phyloP scores from a whole-genome alignment of 345 rosid genomes.

The Alliaria petiolata region DNA sequence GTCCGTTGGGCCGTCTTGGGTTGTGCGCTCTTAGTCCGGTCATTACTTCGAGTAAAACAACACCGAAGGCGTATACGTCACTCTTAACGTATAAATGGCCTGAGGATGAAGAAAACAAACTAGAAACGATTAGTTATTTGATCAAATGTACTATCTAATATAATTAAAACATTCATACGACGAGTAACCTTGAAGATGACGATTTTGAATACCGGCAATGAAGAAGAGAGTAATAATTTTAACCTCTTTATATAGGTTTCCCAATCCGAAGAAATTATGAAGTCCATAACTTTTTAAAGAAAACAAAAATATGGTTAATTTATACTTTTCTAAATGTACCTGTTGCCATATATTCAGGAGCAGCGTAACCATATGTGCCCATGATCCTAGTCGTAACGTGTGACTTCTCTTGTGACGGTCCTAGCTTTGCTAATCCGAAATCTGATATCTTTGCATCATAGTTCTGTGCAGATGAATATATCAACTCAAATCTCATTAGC shows the following conservation, averaged over 20 bases:
- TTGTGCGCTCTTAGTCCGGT: constrained; percentile 59
- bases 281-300: neutral
- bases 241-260: neutral
- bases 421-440: constrained; percentile 69
- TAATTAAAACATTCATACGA: too few species aligned
- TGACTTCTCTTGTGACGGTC: constrained; percentile 53
- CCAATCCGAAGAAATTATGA: neutral
- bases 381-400: constrained; percentile 77
- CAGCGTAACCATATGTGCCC: constrained; percentile 53
- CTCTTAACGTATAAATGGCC: constrained; percentile 81
- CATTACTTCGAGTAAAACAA: constrained; percentile 64
- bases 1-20: constrained; percentile 38
- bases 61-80: constrained; percentile 79
- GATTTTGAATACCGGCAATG: too few species aligned
- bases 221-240: too few species aligned
- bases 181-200: too few species aligned
- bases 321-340: constrained; percentile 27
- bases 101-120: constrained; percentile 13
- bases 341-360: constrained; percentile 69
- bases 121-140: neutral
- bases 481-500: constrained; percentile 1
- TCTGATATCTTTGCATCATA: constrained; percentile 61
- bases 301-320: neutral
- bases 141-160: neutral
- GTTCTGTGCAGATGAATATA: constrained; percentile 25